Evolutionary conservation across 768 basidiomycete species (phyloP).

Genomic region (Pulveroboletus sp.): DNA sequence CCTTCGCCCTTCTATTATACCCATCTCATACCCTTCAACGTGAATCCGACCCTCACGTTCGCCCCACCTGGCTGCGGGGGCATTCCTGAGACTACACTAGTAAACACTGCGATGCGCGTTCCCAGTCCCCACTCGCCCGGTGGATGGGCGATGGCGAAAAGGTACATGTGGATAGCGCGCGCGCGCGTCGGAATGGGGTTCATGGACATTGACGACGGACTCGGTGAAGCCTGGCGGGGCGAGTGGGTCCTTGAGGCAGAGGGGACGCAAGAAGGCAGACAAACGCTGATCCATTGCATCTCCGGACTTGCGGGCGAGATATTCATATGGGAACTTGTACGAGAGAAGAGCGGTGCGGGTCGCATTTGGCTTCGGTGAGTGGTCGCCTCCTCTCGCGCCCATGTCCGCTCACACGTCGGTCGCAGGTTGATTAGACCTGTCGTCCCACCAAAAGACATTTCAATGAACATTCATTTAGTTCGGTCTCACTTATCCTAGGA

Average conservation of each 20-base stretch:
- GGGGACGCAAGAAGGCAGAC: constrained; percentile 64
- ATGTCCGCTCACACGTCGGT: neutral
- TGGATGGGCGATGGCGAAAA: constrained; percentile 57
- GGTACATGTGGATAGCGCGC: constrained; percentile 63
- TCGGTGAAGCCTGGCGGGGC: constrained; percentile 69
- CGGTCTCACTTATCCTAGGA: constrained; percentile 23
- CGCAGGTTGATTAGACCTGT: constrained; percentile 23
- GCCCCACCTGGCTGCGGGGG: constrained; percentile 31
- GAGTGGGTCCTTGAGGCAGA: constrained; percentile 82
- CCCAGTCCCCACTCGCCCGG: constrained; percentile 57
- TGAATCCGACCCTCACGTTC: constrained; percentile 25
- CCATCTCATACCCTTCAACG: constrained; percentile 50
- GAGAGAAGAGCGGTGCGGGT: constrained; percentile 57
- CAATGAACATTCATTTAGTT: constrained; percentile 16
- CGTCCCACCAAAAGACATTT: constrained; percentile 21
- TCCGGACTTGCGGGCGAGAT: constrained; percentile 32
- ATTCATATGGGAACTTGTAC: constrained; percentile 51
- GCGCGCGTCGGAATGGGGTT: constrained; percentile 37
- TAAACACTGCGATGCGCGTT: constrained; percentile 37
- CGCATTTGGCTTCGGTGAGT: constrained; percentile 63
- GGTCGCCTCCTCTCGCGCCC: too few relatives aligned
- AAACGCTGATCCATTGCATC: constrained; percentile 54
- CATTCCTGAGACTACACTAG: constrained; percentile 47
- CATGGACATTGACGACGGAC: constrained; percentile 34
- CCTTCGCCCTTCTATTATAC: constrained; percentile 76